Evolutionary conservation across 257 asterid genomes (phyloP), one percentile per base, ranked within the genome.

Genomic region (Phtheirospermum japonicum): DNA sequence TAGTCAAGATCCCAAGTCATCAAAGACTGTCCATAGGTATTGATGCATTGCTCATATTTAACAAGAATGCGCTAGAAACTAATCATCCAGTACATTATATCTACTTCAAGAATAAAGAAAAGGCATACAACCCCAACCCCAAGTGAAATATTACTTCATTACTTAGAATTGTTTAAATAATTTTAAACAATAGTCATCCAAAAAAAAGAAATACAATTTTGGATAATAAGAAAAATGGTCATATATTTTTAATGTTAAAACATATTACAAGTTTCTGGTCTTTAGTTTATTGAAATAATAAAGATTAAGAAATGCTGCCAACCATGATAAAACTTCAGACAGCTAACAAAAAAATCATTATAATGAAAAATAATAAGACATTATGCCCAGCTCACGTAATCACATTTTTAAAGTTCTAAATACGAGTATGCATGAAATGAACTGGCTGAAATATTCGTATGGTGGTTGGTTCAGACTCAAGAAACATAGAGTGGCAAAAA

Each of bases 401-500:
- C n/a, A n/a, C n/a, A n/a, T n/a, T n/a, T n/a, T n/a, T n/a, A n/a
- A n/a, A n/a, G n/a, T n/a, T n/a, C n/a, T n/a, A n/a, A n/a, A n/a
- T n/a, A n/a, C n/a, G n/a, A n/a, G n/a, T n/a, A n/a, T n/a, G 36
- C 60, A 42, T 43, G 34, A 26, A 45, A 43, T 64, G 6, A 59
- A 39, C 52, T 61, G 74, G 36, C 32, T 48, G 46, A 48, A 9
- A 32, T 42, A 30, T 28, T 31, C 53, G 42, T 37, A 54, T 5
- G 10, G 57, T 42, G 50, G 49, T 53, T 55, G 66, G 20, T 33
- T 61, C 11, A 43, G 53, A 53, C 23, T 45, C 59, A 46, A 31
- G 63, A 39, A 53, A 67, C 34, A 45, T 33, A 43, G 34, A 55
- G n/a, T n/a, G 73, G 43, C 61, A 46, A 63, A 51, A 28, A 48